phyloP scores from a whole-genome alignment of 345 rosid genomes.

The Camelina sativa region DNA sequence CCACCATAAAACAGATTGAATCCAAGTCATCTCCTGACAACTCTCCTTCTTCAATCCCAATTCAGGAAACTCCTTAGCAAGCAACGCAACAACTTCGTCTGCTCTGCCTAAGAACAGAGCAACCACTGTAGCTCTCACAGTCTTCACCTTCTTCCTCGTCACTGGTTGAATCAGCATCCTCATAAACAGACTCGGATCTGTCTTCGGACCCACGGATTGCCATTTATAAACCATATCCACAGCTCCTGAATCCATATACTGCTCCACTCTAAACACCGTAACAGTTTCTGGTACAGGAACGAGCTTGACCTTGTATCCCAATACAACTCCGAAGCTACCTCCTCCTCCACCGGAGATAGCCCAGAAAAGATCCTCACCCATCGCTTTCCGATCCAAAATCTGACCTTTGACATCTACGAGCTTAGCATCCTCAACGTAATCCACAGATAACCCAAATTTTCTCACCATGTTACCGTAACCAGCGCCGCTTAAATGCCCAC shows the following conservation, averaged over 20 bases:
- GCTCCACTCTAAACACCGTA: constrained; percentile 53
- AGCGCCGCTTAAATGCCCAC: constrained; percentile 63
- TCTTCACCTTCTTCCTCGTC: constrained; percentile 42
- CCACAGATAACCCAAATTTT: constrained; percentile 57
- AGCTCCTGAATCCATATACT: constrained; percentile 42
- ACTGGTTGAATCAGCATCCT: constrained; percentile 63
- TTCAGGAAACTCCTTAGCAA: constrained; percentile 54
- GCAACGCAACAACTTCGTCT: constrained; percentile 43
- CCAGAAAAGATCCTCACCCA: constrained; percentile 74
- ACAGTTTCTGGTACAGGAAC: constrained; percentile 56
- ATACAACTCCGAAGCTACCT: constrained; percentile 56
- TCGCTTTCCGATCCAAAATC: constrained; percentile 49
- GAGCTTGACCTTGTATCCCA: constrained; percentile 54
- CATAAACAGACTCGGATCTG: constrained; percentile 55
- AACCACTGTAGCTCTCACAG: constrained; percentile 46
- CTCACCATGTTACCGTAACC: constrained; percentile 65
- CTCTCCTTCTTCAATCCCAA: constrained; percentile 47
- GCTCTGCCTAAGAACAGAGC: constrained; percentile 52
- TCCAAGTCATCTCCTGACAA: constrained; percentile 60
- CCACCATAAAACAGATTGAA: constrained; percentile 58
- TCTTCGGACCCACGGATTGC: constrained; percentile 60
- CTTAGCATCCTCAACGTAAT: constrained; percentile 57
- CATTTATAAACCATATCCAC: constrained; percentile 50
- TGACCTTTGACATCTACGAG: constrained; percentile 55
- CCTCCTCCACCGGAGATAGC: constrained; percentile 65